A percentile compares a stretch with the other conserved stretches of the same genome.
Conservation (phyloP, 1,284 basidiomycete species). For the Ceratobasidium papillatum region DNA sequence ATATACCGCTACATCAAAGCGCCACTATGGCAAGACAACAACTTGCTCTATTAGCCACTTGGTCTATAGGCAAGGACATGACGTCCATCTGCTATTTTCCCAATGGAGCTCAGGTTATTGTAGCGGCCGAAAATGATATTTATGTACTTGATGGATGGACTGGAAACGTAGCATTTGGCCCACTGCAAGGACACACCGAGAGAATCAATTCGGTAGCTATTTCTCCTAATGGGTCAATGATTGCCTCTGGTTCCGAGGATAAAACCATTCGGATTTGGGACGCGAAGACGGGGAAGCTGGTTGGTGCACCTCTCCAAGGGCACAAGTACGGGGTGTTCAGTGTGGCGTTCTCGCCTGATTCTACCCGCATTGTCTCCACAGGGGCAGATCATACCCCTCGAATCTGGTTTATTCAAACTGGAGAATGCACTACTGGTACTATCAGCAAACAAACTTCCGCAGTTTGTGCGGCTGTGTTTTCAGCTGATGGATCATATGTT, state of each 20-base stretch:
- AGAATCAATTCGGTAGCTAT: neutral
- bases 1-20: too few relatives aligned
- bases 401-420: neutral
- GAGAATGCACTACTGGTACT: neutral
- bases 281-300: neutral
- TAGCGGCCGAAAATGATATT: too few relatives aligned
- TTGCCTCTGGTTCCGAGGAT: neutral
- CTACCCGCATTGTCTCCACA: neutral
- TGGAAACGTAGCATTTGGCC: neutral
- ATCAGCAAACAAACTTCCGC: too few relatives aligned
- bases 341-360: slow-evolving; percentile 1
- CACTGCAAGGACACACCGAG: neutral
- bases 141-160: neutral
- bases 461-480: too few relatives aligned
- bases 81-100: too few relatives aligned
- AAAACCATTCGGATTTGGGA: neutral
- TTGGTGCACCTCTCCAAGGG: neutral
- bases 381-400: neutral
- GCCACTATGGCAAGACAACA: too few relatives aligned
- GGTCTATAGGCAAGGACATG: too few relatives aligned
- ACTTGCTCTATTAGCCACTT: too few relatives aligned
- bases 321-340: neutral
- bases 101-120: too few relatives aligned
- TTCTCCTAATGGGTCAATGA: neutral
- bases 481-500: too few relatives aligned